Conservation (phyloP, 2,329 filamentous ascomycete species). For the Trichophyton rubrum region DNA sequence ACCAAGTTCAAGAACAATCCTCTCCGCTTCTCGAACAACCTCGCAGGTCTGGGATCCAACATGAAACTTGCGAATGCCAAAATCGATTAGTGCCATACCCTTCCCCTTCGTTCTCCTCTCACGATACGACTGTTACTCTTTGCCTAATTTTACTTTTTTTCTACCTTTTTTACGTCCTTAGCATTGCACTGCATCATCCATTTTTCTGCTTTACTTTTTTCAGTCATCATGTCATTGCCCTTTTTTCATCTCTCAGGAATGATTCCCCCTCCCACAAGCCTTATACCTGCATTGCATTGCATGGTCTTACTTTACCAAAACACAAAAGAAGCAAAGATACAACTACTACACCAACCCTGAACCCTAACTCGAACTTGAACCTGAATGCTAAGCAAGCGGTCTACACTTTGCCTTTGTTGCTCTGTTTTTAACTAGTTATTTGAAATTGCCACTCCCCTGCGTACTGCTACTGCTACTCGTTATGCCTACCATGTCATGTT, state of each 20-base stretch:
- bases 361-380: too few species aligned
- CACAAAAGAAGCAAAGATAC: background rate
- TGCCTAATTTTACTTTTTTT: too few species aligned
- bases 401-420: background rate
- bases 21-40: slow-evolving; percentile 67
- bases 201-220: background rate
- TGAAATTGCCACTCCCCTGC: background rate
- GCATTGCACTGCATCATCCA: background rate
- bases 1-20: slow-evolving; percentile 63
- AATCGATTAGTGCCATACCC: slow-evolving; percentile 47
- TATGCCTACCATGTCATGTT: background rate
- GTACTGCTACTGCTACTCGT: background rate
- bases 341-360: background rate
- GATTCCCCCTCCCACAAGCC: background rate
- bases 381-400: background rate
- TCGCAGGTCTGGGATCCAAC: slow-evolving; percentile 46
- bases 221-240: background rate
- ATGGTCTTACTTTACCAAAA: background rate
- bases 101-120: background rate
- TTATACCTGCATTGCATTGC: background rate
- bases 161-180: background rate
- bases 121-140: background rate
- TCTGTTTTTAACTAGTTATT: background rate
- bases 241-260: background rate
- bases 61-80: slow-evolving; percentile 58